phyloP scores from a whole-genome alignment of 768 basidiomycete genomes.

The Tricholoma bakamatsutake region DNA sequence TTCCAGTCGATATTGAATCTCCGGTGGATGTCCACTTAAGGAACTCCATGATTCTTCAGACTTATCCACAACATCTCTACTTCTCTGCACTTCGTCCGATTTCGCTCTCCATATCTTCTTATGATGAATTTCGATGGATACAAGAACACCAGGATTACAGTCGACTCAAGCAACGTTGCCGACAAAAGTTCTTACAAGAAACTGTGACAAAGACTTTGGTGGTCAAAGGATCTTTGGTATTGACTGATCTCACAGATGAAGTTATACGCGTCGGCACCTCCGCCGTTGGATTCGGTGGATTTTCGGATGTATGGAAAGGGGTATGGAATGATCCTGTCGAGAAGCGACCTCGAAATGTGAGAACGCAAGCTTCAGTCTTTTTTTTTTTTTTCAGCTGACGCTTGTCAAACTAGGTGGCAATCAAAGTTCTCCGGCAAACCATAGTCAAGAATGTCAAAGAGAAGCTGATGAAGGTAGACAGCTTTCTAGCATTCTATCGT shows the following conservation, averaged over 20 bases:
- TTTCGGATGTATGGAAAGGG: constrained; percentile 60
- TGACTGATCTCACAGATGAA: constrained; percentile 54
- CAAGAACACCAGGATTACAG: constrained; percentile 50
- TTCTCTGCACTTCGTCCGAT: constrained; percentile 50
- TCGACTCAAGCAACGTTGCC: constrained; percentile 48
- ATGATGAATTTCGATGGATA: constrained; percentile 54
- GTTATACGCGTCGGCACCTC: constrained; percentile 40
- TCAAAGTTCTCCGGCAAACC: constrained; percentile 50
- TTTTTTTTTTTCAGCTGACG: background rate
- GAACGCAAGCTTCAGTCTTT: constrained; percentile 1
- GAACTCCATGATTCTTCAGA: constrained; percentile 53
- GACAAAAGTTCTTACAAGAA: constrained; percentile 51
- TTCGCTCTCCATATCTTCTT: constrained; percentile 46
- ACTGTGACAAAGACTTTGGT: constrained; percentile 49
- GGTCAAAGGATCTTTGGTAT: constrained; percentile 40
- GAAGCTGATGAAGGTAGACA: constrained; percentile 42
- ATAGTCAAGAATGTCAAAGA: constrained; percentile 47
- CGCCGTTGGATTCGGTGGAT: constrained; percentile 48
- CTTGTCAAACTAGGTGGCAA: constrained; percentile 38
- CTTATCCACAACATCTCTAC: constrained; percentile 42
- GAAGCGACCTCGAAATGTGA: constrained; percentile 29
- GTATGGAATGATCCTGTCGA: constrained; percentile 44
- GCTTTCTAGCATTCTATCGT: background rate
- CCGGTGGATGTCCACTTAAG: constrained; percentile 54
- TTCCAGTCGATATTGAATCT: constrained; percentile 46